Evolutionary conservation across 2,329 filamentous ascomycete genomes (phyloP).

Genomic region (Chaetomium olivaceum): DNA sequence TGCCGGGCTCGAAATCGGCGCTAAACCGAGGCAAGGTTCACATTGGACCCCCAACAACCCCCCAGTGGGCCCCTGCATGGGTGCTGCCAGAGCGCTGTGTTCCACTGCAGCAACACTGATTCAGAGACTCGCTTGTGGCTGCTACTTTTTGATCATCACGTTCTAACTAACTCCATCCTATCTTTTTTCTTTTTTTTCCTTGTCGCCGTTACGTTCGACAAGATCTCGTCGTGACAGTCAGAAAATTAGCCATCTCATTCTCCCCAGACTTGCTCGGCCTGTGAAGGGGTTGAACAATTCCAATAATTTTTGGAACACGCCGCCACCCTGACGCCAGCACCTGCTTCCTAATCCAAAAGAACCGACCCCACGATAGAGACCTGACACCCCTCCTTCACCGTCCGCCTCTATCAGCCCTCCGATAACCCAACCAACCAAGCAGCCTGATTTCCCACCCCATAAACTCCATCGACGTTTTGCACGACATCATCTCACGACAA

Average conservation of each 20-base stretch:
- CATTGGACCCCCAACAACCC: neutral
- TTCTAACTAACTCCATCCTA: neutral
- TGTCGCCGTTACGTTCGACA: neutral
- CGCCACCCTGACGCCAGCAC: neutral
- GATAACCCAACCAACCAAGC: constrained; percentile 6
- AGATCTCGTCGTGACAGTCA: neutral
- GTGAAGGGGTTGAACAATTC: neutral
- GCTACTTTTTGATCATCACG: neutral
- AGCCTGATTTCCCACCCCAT: neutral
- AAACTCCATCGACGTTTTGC: neutral
- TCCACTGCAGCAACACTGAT: constrained; percentile 7
- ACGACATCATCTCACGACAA: neutral
- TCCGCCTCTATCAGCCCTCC: neutral
- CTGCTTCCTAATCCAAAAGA: neutral
- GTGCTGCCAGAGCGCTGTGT: neutral
- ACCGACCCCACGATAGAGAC: constrained; percentile 4
- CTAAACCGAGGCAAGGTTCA: constrained; percentile 4
- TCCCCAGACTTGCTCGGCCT: neutral
- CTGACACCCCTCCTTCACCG: neutral
- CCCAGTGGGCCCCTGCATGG: neutral
- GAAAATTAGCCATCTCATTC: neutral
- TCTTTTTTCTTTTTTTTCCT: neutral
- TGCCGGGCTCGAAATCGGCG: neutral
- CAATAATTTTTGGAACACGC: neutral
- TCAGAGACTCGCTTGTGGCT: neutral